Conservation (phyloP, 1,284 basidiomycete species). For the Cryptococcus sp. region DNA sequence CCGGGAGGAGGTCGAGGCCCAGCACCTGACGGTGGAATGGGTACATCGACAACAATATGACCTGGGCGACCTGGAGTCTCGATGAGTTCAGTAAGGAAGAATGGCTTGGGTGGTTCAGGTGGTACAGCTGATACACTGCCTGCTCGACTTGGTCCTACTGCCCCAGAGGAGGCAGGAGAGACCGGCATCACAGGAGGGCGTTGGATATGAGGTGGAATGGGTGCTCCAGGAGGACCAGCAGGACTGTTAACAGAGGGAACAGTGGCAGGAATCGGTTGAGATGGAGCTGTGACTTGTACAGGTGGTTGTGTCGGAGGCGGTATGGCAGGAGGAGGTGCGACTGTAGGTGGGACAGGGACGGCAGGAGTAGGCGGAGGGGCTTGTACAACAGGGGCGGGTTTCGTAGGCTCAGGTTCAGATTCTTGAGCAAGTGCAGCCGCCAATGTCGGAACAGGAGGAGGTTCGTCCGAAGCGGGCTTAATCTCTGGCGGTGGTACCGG, state of each 20-base stretch:
- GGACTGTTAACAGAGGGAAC: neutral
- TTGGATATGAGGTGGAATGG: slow-evolving; percentile 10
- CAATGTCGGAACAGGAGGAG: neutral
- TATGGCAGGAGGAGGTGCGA: neutral
- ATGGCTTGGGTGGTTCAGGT: slow-evolving; percentile 30
- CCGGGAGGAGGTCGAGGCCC: slow-evolving; percentile 42
- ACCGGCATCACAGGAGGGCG: slow-evolving; percentile 11
- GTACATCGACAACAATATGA: slow-evolving; percentile 43
- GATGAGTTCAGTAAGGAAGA: slow-evolving; percentile 40
- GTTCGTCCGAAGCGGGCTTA: neutral
- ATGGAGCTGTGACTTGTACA: slow-evolving; percentile 5
- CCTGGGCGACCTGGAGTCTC: slow-evolving; percentile 40
- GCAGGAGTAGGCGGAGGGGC: neutral
- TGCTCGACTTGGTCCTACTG: neutral
- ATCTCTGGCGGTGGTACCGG: neutral
- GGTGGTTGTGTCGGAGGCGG: neutral
- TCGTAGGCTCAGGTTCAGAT: neutral
- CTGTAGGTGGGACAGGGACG: neutral
- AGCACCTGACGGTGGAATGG: slow-evolving; percentile 43
- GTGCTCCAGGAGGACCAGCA: neutral
- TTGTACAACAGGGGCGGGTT: neutral
- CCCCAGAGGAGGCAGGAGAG: slow-evolving; percentile 6
- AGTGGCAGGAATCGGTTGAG: neutral
- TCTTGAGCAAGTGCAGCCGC: neutral
- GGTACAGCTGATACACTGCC: slow-evolving; percentile 2